Base-by-base conservation (phyloP, 768 basidiomycete genomes). In the Lactifluus volemus region DNA sequence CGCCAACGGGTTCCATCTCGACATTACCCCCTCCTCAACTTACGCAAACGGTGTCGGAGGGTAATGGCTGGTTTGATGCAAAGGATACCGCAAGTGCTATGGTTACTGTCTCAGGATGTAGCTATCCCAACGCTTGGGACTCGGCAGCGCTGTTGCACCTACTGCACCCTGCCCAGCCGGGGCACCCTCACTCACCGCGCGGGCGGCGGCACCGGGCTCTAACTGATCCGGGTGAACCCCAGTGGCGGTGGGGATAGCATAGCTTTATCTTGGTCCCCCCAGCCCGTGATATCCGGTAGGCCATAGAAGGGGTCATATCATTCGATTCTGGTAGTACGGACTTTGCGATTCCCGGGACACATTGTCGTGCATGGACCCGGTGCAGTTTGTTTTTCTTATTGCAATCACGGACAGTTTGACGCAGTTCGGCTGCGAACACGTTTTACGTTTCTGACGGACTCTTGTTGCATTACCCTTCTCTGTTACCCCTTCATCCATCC, bases 51-150 rank as follows among this genome's bases (percentile, higher is more conserved):
- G 72, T 59, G 12, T 70, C 70, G 36, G 74, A 71, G 56, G 69
- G 74, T 1, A 80, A 78, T 14, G 87, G 86, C 2, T 88, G 87
- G 87, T 76, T 76, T 32, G 75, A 85, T 64, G 30, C 73, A 7
- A 65, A 71, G 41, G 84, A 86, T 65, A 82, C 78, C 4, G 74
- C 70, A 11, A 70, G 73, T 30, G 84, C 83, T 29, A 83, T 79
- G 68, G 83, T 82, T 17, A 76, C 81, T 29, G 77, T 89, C 49
- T 72, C 76, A 52, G 87, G 85, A 8, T 89, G 88, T 67, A 73
- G 70, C 51, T 88, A 89, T 68, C 85, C 83, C 19, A 72, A 82
- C 66, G 76, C 82, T 50, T 89, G 85, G 72, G 63, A 66, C 42
- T 66, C 65, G 19, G 39, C 3, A 60, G 63, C 19, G 56, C 50